phyloP scores from a whole-genome alignment of 768 basidiomycete genomes.

The Pulveroboletus sp. region DNA sequence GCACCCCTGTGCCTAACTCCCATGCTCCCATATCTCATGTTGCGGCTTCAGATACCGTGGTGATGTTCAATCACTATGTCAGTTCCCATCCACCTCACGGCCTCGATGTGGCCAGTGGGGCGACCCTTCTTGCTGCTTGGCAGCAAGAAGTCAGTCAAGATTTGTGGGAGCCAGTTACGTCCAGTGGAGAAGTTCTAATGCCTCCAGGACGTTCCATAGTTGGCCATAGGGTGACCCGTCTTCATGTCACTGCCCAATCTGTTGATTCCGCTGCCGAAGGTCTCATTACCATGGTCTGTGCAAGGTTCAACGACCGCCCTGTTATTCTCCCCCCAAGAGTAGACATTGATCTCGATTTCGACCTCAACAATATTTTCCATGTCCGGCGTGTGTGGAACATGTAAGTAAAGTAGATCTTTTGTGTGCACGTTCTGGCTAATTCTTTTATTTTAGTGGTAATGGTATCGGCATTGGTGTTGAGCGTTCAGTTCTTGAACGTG shows the following conservation, averaged over 20 bases:
- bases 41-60: no score
- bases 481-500: not conserved
- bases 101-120: not conserved
- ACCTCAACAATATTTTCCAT: not conserved
- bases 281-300: not conserved
- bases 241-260: not conserved
- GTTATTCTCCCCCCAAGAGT: not conserved
- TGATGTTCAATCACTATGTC: not conserved
- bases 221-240: not conserved
- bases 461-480: not conserved
- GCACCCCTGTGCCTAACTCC: no score
- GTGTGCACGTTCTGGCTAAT: not conserved
- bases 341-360: not conserved
- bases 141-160: not conserved
- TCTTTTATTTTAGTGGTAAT: not conserved
- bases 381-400: not conserved
- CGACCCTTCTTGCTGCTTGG: not conserved
- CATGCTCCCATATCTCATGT: no score
- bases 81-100: not conserved
- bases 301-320: not conserved
- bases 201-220: not conserved
- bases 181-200: not conserved
- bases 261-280: not conserved
- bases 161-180: not conserved
- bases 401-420: not conserved